Percentiles rank a stretch among this genome's conserved stretches.
These are phyloP conservation scores for Cunninghamia lanceolata DNA, from an alignment of 75 land plant species.

Conservation along the genomic window DNA sequence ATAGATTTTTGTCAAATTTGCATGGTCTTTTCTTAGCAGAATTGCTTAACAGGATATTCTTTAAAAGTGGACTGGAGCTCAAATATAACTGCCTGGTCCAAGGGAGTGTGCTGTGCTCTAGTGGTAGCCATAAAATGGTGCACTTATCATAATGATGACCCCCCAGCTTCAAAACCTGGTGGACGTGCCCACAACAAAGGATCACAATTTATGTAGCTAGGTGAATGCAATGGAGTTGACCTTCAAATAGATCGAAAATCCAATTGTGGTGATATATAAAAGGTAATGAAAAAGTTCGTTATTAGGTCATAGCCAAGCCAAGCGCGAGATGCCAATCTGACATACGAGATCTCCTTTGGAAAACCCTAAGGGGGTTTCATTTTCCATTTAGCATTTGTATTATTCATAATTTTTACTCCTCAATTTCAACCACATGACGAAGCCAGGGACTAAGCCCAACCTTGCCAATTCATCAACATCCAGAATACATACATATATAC, in stretches of 20 bases:
- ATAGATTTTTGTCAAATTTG: not conserved
- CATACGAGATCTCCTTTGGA: not conserved
- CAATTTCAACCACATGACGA: not conserved
- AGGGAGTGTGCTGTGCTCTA: not conserved
- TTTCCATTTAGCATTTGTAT: not conserved
- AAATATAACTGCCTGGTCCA: not conserved
- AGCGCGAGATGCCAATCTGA: not conserved
- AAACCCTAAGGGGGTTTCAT: not conserved
- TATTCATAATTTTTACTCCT: not conserved
- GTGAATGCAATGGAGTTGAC: not conserved
- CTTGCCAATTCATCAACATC: not conserved
- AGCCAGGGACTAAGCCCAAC: not conserved
- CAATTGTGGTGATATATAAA: not conserved
- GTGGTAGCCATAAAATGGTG: not conserved
- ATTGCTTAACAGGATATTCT: not conserved
- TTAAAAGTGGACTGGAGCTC: not conserved
- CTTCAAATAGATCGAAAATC: not conserved
- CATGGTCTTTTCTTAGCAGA: not conserved
- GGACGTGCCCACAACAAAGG: not conserved
- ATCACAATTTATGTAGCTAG: not conserved
- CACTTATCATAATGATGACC: not conserved
- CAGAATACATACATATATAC: not conserved
- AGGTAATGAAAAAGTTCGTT: not conserved
- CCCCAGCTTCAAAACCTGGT: not conserved
- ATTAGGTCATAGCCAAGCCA: not conserved